phyloP scores from a whole-genome alignment of 331 rosid genomes.

The Malus hybrid region DNA sequence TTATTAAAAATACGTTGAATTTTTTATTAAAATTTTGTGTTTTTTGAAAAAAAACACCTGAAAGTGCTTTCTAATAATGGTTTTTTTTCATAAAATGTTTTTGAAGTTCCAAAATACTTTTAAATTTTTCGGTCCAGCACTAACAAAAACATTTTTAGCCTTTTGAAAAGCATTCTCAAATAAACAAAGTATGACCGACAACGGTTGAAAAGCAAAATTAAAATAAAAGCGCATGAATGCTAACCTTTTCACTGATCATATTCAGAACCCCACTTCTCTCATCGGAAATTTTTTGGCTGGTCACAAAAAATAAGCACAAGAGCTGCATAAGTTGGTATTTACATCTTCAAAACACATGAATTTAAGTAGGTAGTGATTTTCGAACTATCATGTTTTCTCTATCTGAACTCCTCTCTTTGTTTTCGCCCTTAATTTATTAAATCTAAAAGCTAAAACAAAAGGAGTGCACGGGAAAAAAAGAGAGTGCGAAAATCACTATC shows the following conservation, averaged over 20 bases:
- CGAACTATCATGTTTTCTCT: too few species aligned
- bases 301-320: neutral
- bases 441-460: neutral
- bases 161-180: too few species aligned
- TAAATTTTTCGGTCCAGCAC: too few species aligned
- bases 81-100: too few species aligned
- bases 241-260: constrained; percentile 47
- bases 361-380: neutral
- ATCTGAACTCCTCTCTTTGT: neutral
- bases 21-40: too few species aligned
- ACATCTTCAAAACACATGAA: neutral
- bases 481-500: neutral
- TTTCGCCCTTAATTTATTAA: neutral
- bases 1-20: neutral
- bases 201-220: neutral
- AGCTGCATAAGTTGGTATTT: neutral
- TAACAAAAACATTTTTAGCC: too few species aligned
- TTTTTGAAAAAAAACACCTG: too few species aligned
- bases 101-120: too few species aligned
- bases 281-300: constrained; percentile 35
- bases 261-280: constrained; percentile 36
- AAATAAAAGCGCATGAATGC: neutral
- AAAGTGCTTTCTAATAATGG: too few species aligned
- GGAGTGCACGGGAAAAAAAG: neutral
- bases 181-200: neutral